Base-by-base conservation (phyloP, 1,139 yeast species). In the Hansenula lynferdii region DNA sequence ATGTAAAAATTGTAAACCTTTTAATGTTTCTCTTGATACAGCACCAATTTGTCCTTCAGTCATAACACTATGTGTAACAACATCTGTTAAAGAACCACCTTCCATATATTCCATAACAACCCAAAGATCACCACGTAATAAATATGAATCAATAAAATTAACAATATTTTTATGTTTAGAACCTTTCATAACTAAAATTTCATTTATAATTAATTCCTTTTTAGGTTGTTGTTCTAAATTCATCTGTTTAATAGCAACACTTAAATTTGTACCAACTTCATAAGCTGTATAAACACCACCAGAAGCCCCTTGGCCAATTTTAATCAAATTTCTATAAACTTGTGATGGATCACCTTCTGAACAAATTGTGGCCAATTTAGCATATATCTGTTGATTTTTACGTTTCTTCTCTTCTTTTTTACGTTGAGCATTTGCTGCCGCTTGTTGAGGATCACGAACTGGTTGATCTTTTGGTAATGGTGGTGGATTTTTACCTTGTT, bases 71-170 rank as follows among this genome's bases (percentile, higher is more conserved):
- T 89, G 94, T 0, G 96, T 87, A 8, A 92, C 96, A 39, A 92
- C 95, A 61, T 92, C 97, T 0, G 98, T 92, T 49, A 92, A 68
- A 2, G 95, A 83, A 4, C 98, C 98, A 45, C 97, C 98, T 61
- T 90, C 96, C 97, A 92, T 90, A 58, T 85, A 90, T 62, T 90
- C 97, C 98, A 92, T 92, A 17, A 90, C 78, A 14, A 92, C 97
- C 97, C 97, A 92, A 43, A 92, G 69, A 50, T 87, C 95, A 28
- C 79, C 65, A 41, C 77, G 76, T 34, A 84, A 64, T 40, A 90
- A 64, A 56, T 80, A 90, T 0, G 96, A 83, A 54, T 89, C 96
- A 48, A 90, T 77, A 56, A 85, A 92, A 61, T 90, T 90, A 41
- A 90, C 97, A 62, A 90, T 90, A 56, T 90, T 90, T 28, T 85